Evolutionary conservation across 2,329 filamentous ascomycete genomes (phyloP), one percentile per base, ranked within the genome.

Genomic region (Scedosporium aurantiacum): DNA sequence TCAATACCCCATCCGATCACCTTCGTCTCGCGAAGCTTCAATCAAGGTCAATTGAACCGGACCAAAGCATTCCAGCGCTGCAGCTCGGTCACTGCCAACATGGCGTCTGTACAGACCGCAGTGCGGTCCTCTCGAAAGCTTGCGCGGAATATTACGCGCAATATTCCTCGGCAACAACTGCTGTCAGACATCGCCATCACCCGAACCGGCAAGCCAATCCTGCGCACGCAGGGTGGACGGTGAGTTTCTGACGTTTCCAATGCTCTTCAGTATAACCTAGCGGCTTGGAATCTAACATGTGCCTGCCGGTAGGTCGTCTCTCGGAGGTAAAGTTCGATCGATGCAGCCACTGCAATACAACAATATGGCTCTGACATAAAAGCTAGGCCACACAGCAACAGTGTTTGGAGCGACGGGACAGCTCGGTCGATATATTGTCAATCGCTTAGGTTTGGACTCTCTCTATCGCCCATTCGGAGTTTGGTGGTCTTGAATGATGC

Each of bases 401-500:
- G 93, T 99, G 70, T 99, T 99, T 77, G 94, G 94, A 76, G 94
- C 94, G 71, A 97, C 92, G 64, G 94, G 94, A 66, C 93, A 96
- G 74, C 79, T 99, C 61, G 94, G 94, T 72, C 87, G 94, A 72
- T 99, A 99, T 75, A 96, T 99, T 72, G 94, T 99, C 72, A 96
- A 97, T 78, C 85, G 91, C 74, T 82, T 99, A 72, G 91, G 91
- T 82, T 73, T 66, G 75, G 64, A 45, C 28, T 27, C 16, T 27
- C 16, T 12, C 10, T 23, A 40, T 28, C 18, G 14, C 18, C 27
- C 57, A 50, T 16, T 41, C 57, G 32, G 32, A 37, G 6, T 37
- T 6, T 4, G 10, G 32, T 37, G 32, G 32, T 41, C 43, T 45
- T 12, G 18, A 10, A 25, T 16, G 14, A 55, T 45, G n/a, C 55